Conservation (phyloP, 23 red algal species). For the Pyropia haitanensis region DNA sequence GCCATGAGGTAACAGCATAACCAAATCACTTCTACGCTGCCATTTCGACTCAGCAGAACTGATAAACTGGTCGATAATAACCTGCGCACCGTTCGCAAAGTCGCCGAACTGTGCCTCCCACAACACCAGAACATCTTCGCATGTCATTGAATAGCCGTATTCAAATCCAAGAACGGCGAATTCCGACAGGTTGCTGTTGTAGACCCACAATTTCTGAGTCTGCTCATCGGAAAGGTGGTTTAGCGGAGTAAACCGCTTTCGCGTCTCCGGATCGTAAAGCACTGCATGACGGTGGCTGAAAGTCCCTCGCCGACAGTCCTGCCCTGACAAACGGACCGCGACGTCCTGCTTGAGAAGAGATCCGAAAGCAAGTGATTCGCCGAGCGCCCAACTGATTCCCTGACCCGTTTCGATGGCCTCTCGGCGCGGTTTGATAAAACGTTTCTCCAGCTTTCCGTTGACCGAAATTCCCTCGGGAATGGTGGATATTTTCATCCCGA, state of each 20-base stretch:
- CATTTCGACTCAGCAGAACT: conserved; percentile 93
- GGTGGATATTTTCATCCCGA: conserved; percentile 49
- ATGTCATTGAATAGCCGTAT: conserved; percentile 84
- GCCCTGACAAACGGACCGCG: conserved; percentile 78
- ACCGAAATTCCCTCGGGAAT: conserved; percentile 76
- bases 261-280: conserved; percentile 69
- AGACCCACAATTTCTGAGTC: conserved; percentile 66
- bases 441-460: conserved; percentile 61
- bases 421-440: conserved; percentile 60
- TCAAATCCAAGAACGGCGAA: conserved; percentile 97
- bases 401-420: conserved; percentile 65
- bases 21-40: conserved; percentile 77
- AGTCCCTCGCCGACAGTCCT: conserved; percentile 94
- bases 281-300: conserved; percentile 92
- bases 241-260: conserved; percentile 47
- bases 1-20: conserved; percentile 86
- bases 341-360: conserved; percentile 66
- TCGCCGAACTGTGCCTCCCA: conserved; percentile 98
- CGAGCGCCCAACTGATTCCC: conserved; percentile 86
- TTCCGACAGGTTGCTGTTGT: conserved; percentile 92
- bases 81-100: conserved; percentile 96
- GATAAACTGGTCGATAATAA: conserved; percentile 96
- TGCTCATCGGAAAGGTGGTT: conserved; percentile 58
- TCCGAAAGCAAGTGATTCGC: conserved; percentile 87
- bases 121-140: conserved; percentile 74